A percentile compares a stretch with the other conserved stretches of the same genome.
These are phyloP conservation scores for Syncephalastrum contaminatum DNA, from an alignment of 371 early-diverging fungal species.

Conservation along the genomic window DNA sequence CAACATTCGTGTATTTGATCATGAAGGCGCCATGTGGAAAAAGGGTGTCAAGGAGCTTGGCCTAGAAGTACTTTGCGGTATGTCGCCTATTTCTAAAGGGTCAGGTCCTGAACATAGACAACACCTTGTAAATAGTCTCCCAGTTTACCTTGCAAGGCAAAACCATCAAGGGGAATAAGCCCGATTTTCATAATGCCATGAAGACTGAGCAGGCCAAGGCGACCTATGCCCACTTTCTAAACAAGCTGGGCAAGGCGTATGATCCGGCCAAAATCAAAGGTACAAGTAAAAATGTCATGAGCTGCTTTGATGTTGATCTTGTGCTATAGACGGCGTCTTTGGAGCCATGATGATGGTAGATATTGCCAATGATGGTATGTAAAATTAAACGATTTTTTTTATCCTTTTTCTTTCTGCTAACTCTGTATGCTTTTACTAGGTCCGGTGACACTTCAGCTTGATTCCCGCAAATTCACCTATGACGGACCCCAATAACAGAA, in stretches of 20 bases:
- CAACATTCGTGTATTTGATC: slow-evolving; percentile 74
- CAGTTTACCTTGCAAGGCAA: slow-evolving; percentile 85
- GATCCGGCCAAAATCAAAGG: slow-evolving; percentile 68
- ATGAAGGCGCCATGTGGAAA: slow-evolving; percentile 70
- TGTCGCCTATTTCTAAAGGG: slow-evolving; percentile 1
- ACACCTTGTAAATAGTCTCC: slow-evolving; percentile 52
- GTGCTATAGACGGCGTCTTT: slow-evolving; percentile 66
- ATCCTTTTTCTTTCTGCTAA: slow-evolving; percentile 1
- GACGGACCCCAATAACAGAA: background rate
- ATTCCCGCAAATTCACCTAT: slow-evolving; percentile 65
- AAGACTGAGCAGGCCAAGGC: slow-evolving; percentile 61
- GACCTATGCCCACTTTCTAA: slow-evolving; percentile 74
- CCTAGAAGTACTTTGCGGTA: slow-evolving; percentile 75
- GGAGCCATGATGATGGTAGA: slow-evolving; percentile 88
- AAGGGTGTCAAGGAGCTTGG: slow-evolving; percentile 70
- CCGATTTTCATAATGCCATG: slow-evolving; percentile 90
- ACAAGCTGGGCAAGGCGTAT: slow-evolving; percentile 64
- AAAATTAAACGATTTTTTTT: slow-evolving; percentile 17
- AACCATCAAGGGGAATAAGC: slow-evolving; percentile 80
- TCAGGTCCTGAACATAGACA: background rate
- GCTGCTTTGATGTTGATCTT: background rate
- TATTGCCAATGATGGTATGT: slow-evolving; percentile 76
- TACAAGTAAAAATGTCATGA: slow-evolving; percentile 16
- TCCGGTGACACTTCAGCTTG: slow-evolving; percentile 77
- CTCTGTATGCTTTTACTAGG: slow-evolving; percentile 30